Conservation (phyloP, 495 filamentous ascomycete genomes). For the Penicillium malachiteum region DNA sequence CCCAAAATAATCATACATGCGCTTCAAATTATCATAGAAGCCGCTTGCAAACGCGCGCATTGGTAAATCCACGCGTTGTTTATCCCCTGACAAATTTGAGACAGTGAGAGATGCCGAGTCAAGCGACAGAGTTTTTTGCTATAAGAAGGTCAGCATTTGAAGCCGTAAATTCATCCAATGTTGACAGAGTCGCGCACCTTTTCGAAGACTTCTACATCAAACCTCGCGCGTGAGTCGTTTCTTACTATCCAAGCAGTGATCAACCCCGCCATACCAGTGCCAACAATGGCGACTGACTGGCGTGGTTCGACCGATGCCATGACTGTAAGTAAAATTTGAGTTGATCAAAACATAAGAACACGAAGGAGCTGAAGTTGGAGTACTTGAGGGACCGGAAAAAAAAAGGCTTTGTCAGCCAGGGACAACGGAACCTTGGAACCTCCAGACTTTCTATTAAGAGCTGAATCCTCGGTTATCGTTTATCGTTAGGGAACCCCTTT, state of each 20-base stretch:
- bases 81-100: constrained; percentile 21
- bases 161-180: neutral
- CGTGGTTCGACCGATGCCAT: neutral
- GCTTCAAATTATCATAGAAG: constrained; percentile 52
- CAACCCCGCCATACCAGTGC: constrained; percentile 56
- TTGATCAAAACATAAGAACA: neutral
- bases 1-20: constrained; percentile 54
- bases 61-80: constrained; percentile 45
- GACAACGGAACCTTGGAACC: too few relatives aligned
- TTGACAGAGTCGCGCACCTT: constrained; percentile 26
- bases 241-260: constrained; percentile 49
- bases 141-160: neutral
- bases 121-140: constrained; percentile 30
- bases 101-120: constrained; percentile 23
- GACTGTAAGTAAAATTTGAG: neutral
- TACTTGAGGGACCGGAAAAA: neutral
- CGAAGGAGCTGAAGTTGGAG: neutral
- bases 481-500: neutral
- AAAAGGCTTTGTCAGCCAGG: neutral
- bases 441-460: too few relatives aligned
- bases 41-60: constrained; percentile 57
- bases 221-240: constrained; percentile 42
- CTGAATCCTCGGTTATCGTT: neutral
- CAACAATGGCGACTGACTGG: constrained; percentile 47
- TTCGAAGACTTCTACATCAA: constrained; percentile 48